Evolutionary conservation across 2,329 filamentous ascomycete species (phyloP).

Genomic region (Paramyrothecium sp.): DNA sequence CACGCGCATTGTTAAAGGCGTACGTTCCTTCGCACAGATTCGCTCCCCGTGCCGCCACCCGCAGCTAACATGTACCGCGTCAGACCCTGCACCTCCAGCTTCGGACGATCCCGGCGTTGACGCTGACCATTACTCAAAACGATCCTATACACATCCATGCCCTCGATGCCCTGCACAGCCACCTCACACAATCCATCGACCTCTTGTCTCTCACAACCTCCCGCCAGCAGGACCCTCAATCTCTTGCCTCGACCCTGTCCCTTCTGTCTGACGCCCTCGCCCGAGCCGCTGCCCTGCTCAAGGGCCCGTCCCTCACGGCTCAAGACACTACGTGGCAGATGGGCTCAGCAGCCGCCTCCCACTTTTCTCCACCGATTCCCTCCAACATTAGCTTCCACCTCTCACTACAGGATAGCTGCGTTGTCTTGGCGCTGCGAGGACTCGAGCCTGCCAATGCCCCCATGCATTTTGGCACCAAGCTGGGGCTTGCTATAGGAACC

Average conservation of each 20-base stretch:
- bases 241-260: slow-evolving; percentile 54
- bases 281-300: slow-evolving; percentile 50
- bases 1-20: slow-evolving; percentile 87
- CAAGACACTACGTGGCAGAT: slow-evolving; percentile 43
- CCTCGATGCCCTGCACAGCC: slow-evolving; percentile 68
- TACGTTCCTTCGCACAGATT: slow-evolving; percentile 40
- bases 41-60: too few species aligned
- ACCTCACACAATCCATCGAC: slow-evolving; percentile 81
- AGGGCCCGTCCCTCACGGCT: slow-evolving; percentile 47
- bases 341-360: slow-evolving; percentile 38
- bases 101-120: slow-evolving; percentile 58
- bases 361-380: slow-evolving; percentile 46
- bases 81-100: slow-evolving; percentile 78
- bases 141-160: slow-evolving; percentile 63
- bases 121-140: slow-evolving; percentile 45
- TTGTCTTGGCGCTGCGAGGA: slow-evolving; percentile 68
- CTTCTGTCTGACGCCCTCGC: slow-evolving; percentile 53
- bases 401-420: slow-evolving; percentile 65
- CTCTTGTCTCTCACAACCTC: slow-evolving; percentile 76
- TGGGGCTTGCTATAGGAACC: slow-evolving; percentile 67
- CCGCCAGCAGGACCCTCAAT: slow-evolving; percentile 53
- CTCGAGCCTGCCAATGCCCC: slow-evolving; percentile 66
- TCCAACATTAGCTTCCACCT: slow-evolving; percentile 73
- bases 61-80: not conserved
- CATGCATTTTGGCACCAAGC: slow-evolving; percentile 62